Conservation (phyloP, 495 filamentous ascomycete genomes). For the Patellaria atrata region DNA sequence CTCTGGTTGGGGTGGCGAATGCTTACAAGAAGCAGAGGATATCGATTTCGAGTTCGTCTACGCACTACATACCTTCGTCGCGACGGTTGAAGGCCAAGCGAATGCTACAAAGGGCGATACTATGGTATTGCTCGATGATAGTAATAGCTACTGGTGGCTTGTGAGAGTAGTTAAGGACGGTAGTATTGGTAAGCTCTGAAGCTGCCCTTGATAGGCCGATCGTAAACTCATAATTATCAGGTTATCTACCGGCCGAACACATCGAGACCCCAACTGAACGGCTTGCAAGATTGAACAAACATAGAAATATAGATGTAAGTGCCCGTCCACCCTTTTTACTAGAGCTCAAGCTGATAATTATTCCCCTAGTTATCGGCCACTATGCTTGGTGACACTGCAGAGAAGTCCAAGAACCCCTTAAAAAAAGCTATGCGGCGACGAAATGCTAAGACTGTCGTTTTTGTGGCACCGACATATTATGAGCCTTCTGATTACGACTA, state of each 20-base stretch:
- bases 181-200: constrained; percentile 63
- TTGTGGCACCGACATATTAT: constrained; percentile 72
- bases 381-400: constrained; percentile 83
- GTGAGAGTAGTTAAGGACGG: constrained; percentile 93
- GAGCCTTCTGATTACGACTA: constrained; percentile 86
- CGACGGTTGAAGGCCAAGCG: constrained; percentile 94
- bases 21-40: constrained; percentile 79
- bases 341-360: neutral
- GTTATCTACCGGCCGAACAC: constrained; percentile 93
- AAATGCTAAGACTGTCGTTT: constrained; percentile 80
- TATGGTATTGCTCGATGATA: constrained; percentile 99
- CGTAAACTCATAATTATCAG: constrained; percentile 33
- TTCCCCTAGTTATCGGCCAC: constrained; percentile 60
- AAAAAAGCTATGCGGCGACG: constrained; percentile 80
- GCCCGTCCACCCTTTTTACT: neutral
- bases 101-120: constrained; percentile 98
- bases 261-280: constrained; percentile 97
- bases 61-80: constrained; percentile 91
- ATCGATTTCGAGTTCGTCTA: constrained; percentile 99
- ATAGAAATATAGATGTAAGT: constrained; percentile 91
- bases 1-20: constrained; percentile 58
- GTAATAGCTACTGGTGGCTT: constrained; percentile 99
- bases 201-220: neutral
- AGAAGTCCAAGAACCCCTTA: constrained; percentile 78
- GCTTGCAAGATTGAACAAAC: constrained; percentile 88